phyloP scores from a whole-genome alignment of 441 rosid genomes.

The Cnidoscolus chayamansa region DNA sequence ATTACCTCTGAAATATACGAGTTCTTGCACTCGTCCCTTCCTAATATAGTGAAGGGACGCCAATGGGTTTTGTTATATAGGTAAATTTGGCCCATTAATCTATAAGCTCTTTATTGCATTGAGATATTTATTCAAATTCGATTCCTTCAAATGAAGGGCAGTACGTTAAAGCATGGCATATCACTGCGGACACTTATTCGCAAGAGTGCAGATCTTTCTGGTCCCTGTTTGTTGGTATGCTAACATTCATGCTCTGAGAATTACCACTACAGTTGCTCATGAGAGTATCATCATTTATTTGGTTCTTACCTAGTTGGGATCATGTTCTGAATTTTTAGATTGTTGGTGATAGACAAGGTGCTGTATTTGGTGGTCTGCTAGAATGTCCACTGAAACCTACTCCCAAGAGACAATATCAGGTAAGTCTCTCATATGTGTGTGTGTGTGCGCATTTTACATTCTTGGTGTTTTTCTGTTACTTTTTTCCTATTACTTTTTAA shows the following conservation, averaged over 20 bases:
- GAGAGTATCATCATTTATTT: neutral
- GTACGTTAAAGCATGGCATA: conserved; percentile 93
- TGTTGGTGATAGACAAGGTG: conserved; percentile 83
- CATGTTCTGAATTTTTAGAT: conserved; percentile 48
- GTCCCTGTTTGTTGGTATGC: conserved; percentile 82
- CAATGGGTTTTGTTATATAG: conserved; percentile 85
- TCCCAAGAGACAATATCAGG: conserved; percentile 93
- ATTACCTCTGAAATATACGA: conserved; percentile 64
- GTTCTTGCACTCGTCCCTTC: conserved; percentile 72
- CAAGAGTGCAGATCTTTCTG: conserved; percentile 70
- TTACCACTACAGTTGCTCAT: neutral
- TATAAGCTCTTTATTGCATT: conserved; percentile 20
- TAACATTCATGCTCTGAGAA: conserved; percentile 9
- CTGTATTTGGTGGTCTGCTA: conserved; percentile 77
- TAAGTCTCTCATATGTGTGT: conserved; percentile 1
- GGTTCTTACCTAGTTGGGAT: conserved; percentile 15
- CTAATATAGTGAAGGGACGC: conserved; percentile 84
- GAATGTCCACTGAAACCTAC: conserved; percentile 83
- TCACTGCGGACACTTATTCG: conserved; percentile 91
- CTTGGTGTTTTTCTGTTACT: conserved; percentile 4
- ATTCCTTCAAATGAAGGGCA: conserved; percentile 82
- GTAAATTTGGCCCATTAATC: conserved; percentile 37
- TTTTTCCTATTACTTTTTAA: conserved; percentile 1
- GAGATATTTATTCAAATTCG: conserved; percentile 35
- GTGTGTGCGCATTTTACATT: conserved; percentile 3